These are phyloP conservation scores for Boletus insuetus DNA, from an alignment of 768 basidiomycete genomes.

Conservation along the genomic window DNA sequence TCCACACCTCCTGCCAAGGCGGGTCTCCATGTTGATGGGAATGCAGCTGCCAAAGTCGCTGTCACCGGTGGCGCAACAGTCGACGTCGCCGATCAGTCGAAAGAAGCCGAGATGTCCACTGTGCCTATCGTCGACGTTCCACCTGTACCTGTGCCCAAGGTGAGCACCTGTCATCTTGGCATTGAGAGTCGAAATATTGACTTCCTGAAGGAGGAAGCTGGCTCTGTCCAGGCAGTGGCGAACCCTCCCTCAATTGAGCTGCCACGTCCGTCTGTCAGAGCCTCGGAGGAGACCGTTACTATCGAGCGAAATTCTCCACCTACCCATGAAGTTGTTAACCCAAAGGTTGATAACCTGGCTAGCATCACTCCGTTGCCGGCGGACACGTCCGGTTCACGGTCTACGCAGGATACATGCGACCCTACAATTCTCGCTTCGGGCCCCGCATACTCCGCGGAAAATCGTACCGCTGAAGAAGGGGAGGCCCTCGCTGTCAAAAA, in stretches of 20 bases:
- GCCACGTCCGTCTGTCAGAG: background rate
- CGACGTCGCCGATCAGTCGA: slow-evolving; percentile 12
- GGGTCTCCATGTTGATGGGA: slow-evolving; percentile 30
- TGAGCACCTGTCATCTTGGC: slow-evolving; percentile 5
- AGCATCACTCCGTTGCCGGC: background rate
- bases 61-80: slow-evolving; percentile 22
- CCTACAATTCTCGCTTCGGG: background rate
- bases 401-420: background rate
- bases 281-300: slow-evolving; percentile 6
- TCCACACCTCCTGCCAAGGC: slow-evolving; percentile 25
- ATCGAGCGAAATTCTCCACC: slow-evolving; percentile 2
- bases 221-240: background rate
- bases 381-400: background rate
- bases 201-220: slow-evolving; percentile 1
- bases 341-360: background rate
- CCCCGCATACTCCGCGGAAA: background rate
- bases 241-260: slow-evolving; percentile 18
- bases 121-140: background rate
- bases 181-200: slow-evolving; percentile 3
- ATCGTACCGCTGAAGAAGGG: background rate
- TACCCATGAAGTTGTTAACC: background rate
- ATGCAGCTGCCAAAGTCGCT: slow-evolving; percentile 15
- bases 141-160: slow-evolving; percentile 3
- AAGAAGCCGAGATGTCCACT: slow-evolving; percentile 2
- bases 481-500: background rate